These are phyloP conservation scores for Tulasnella sp. DNA, from an alignment of 768 basidiomycete genomes.

Conservation along the genomic window DNA sequence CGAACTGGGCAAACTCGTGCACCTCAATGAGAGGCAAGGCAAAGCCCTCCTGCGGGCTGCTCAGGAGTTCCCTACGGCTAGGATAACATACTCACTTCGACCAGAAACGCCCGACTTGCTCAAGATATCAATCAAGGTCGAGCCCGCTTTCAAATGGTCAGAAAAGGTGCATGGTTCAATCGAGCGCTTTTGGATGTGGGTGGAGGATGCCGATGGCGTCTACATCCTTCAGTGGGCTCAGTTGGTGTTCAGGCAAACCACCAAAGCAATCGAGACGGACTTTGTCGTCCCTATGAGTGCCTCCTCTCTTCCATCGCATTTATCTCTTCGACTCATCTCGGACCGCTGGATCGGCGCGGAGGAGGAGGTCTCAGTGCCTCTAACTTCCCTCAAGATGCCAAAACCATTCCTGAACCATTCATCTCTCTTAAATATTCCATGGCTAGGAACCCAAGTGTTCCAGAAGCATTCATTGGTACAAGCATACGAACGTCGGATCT, in stretches of 20 bases:
- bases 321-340: constrained; percentile 71
- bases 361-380: constrained; percentile 48
- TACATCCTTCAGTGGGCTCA: constrained; percentile 72
- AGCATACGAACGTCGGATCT: constrained; percentile 34
- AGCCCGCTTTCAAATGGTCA: constrained; percentile 70
- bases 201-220: constrained; percentile 75
- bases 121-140: constrained; percentile 53
- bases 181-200: constrained; percentile 94
- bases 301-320: constrained; percentile 44
- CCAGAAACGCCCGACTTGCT: constrained; percentile 80
- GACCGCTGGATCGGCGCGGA: constrained; percentile 93
- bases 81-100: constrained; percentile 54
- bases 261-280: constrained; percentile 46
- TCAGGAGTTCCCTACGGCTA: constrained; percentile 68
- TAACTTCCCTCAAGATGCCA: constrained; percentile 73
- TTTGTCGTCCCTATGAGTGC: constrained; percentile 70
- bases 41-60: constrained; percentile 66
- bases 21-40: constrained; percentile 79
- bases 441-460: constrained; percentile 48
- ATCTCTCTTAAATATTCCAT: constrained; percentile 59
- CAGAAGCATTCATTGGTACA: constrained; percentile 36
- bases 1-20: constrained; percentile 68
- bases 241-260: constrained; percentile 57
- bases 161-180: constrained; percentile 54
- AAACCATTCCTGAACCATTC: constrained; percentile 42